Percentiles rank a stretch among this genome's conserved stretches.
phyloP scores from a whole-genome alignment of 1,284 basidiomycete genomes.

The Cryptococcus sp. region DNA sequence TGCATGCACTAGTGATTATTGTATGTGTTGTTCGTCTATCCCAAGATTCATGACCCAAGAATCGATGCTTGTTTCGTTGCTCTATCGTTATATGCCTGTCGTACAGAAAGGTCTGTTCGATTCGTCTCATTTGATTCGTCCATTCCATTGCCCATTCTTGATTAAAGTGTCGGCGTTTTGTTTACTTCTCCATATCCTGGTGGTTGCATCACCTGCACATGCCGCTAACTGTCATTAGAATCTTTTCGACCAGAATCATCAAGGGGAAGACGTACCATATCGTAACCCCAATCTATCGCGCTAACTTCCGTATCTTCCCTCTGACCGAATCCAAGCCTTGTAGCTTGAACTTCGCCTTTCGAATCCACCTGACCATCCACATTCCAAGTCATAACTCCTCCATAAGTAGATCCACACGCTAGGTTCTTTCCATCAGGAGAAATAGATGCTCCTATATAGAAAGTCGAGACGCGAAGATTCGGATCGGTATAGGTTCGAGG shows the following conservation, averaged over 20 bases:
- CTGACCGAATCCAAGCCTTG: conserved; percentile 13
- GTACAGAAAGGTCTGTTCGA: no score
- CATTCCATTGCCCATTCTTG: neutral
- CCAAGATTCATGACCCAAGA: no score
- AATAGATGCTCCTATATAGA: conserved; percentile 43
- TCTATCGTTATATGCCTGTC: no score
- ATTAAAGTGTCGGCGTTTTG: conserved; percentile 8
- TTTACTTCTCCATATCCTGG: conserved; percentile 41
- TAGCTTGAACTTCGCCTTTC: conserved; percentile 13
- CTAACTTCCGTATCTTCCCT: conserved; percentile 30
- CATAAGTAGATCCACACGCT: conserved; percentile 35
- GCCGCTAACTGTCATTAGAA: conserved; percentile 30
- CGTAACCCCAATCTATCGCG: conserved; percentile 45
- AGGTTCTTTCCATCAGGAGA: conserved; percentile 42
- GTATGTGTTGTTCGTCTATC: no score
- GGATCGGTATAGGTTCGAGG: conserved; percentile 37
- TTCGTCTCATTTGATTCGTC: neutral
- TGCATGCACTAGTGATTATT: no score
- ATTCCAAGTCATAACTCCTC: conserved; percentile 44
- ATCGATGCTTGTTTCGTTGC: no score
- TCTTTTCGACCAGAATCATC: neutral
- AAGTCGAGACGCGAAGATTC: conserved; percentile 30
- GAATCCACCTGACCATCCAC: conserved; percentile 3
- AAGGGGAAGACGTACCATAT: conserved; percentile 37
- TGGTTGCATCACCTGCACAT: conserved; percentile 39